These are phyloP conservation scores for Gossypium raimondii DNA, from an alignment of 345 rosid species.

Conservation along the genomic window DNA sequence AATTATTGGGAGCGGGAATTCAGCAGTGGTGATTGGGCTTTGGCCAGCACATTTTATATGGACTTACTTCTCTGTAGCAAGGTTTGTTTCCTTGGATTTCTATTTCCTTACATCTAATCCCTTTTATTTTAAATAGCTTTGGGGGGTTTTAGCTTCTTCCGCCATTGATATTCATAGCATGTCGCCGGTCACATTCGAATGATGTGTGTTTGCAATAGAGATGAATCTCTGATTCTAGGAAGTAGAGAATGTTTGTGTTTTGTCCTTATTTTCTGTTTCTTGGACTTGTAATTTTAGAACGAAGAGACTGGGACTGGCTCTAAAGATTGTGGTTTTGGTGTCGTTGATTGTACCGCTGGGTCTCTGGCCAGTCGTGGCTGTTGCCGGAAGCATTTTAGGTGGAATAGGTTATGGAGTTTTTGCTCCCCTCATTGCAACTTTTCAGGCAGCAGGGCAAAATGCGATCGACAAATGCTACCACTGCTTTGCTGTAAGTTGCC, in stretches of 20 bases:
- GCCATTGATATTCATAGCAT: background rate
- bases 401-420: slow-evolving; percentile 76
- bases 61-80: slow-evolving; percentile 69
- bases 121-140: background rate
- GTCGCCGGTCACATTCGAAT: background rate
- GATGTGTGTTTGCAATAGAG: background rate
- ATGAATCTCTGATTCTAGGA: background rate
- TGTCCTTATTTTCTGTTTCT: slow-evolving; percentile 2
- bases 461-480: slow-evolving; percentile 63
- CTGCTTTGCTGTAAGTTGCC: slow-evolving; percentile 54
- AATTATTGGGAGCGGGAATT: slow-evolving; percentile 50
- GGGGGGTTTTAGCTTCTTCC: background rate
- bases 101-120: background rate
- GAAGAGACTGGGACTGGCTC: slow-evolving; percentile 59
- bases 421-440: slow-evolving; percentile 70
- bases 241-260: background rate
- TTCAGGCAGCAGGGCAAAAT: slow-evolving; percentile 63
- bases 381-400: slow-evolving; percentile 63
- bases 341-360: slow-evolving; percentile 60
- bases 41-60: slow-evolving; percentile 80
- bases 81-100: slow-evolving; percentile 31
- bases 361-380: slow-evolving; percentile 65
- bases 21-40: slow-evolving; percentile 61
- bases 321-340: slow-evolving; percentile 56
- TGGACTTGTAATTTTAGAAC: slow-evolving; percentile 36